Evolutionary conservation across 164 flowering plant species (phyloP).

Genomic region (Tetracentron sinense): DNA sequence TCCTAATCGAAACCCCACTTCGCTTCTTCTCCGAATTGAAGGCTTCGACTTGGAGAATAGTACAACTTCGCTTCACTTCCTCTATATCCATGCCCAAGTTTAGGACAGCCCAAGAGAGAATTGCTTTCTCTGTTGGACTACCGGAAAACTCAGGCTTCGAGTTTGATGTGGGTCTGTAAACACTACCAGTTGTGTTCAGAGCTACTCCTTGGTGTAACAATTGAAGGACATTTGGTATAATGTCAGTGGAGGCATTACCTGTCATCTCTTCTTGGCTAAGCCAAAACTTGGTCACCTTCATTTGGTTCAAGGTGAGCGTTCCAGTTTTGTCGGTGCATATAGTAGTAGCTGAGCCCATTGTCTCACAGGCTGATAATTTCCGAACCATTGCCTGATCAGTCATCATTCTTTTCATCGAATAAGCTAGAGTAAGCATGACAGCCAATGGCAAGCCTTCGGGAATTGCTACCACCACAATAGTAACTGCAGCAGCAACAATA

Average conservation of each 20-base stretch:
- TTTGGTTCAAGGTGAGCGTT: no score
- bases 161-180: constrained; percentile 23
- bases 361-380: no score
- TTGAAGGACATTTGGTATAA: constrained; percentile 20
- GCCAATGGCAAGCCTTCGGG: no score
- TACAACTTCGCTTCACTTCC: constrained; percentile 18
- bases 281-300: constrained; percentile 58
- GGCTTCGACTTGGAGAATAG: constrained; percentile 31
- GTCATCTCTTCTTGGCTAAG: constrained; percentile 28
- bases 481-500: no score
- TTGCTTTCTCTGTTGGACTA: constrained; percentile 69
- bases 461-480: no score
- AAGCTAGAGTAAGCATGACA: no score
- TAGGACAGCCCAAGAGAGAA: constrained; percentile 53
- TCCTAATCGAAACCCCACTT: constrained; percentile 47
- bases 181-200: constrained; percentile 52
- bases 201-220: constrained; percentile 45
- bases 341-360: no score
- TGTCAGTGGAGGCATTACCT: constrained; percentile 10
- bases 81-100: constrained; percentile 33
- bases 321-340: no score
- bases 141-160: constrained; percentile 44
- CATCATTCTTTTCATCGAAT: no score
- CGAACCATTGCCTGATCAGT: no score
- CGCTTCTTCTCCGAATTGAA: constrained; percentile 46